phyloP scores from a whole-genome alignment of 345 rosid genomes.

The Trapa bicornis region DNA sequence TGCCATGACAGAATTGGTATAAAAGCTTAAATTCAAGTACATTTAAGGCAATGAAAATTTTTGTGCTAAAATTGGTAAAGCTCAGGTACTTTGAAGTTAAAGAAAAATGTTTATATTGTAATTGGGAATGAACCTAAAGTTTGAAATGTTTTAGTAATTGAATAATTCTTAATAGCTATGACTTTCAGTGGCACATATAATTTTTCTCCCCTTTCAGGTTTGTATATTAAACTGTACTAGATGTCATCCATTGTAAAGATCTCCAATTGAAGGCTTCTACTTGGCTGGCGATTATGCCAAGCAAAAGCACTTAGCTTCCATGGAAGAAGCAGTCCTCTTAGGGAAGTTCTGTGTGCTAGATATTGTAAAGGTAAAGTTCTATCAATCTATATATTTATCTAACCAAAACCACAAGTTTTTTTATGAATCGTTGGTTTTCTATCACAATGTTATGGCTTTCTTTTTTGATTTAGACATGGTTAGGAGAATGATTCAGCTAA shows the following conservation, averaged over 20 bases:
- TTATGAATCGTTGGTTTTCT: too few species aligned
- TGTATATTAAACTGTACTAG: conserved; percentile 75
- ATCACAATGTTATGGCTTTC: too few species aligned
- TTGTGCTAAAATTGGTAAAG: too few species aligned
- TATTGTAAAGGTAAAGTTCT: conserved; percentile 48
- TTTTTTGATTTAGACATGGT: background rate
- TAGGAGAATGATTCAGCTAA: background rate
- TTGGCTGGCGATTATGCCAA: conserved; percentile 89
- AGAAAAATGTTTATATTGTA: too few species aligned
- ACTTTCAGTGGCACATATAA: background rate
- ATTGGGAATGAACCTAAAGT: too few species aligned
- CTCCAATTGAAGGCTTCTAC: conserved; percentile 80
- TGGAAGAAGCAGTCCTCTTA: conserved; percentile 94
- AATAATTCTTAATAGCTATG: too few species aligned
- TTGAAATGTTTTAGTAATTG: too few species aligned
- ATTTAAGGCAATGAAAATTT: too few species aligned
- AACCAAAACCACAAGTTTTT: background rate
- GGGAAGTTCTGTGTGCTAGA: conserved; percentile 88
- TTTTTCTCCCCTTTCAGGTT: conserved; percentile 41
- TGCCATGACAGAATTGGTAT: too few species aligned
- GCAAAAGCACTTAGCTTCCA: conserved; percentile 92
- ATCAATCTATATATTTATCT: background rate
- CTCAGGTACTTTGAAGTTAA: too few species aligned
- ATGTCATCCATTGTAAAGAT: conserved; percentile 84
- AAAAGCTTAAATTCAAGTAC: too few species aligned